Evolutionary conservation across 129 eudicot genomes (phyloP).

Genomic region (Gnaphalium uliginosum): DNA sequence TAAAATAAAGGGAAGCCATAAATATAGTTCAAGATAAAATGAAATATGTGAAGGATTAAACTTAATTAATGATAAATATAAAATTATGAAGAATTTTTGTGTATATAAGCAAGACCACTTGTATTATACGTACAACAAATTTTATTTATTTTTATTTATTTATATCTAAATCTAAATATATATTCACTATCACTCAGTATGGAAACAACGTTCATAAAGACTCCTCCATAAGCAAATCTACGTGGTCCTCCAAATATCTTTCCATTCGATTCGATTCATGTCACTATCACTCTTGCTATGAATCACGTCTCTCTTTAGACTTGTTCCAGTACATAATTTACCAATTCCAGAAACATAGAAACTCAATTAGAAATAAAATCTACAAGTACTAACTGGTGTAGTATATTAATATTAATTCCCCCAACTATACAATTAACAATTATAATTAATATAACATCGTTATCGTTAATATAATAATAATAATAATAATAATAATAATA

Average conservation of each 20-base stretch:
- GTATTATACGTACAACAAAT: no score
- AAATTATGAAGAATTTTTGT: no score
- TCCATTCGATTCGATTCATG: not conserved
- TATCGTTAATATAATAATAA: conserved; percentile 7
- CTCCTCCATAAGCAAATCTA: not conserved
- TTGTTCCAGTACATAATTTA: not conserved
- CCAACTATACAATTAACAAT: conserved; percentile 15
- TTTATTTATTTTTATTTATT: no score
- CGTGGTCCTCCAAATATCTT: not conserved
- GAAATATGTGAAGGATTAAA: no score
- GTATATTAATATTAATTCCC: conserved; percentile 18
- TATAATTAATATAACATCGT: not conserved
- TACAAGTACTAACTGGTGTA: not conserved
- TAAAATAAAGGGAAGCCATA: no score
- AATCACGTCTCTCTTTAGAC: not conserved
- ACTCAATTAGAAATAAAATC: not conserved
- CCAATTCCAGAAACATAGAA: not conserved
- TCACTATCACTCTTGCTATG: not conserved
- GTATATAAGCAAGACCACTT: no score
- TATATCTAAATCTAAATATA: not conserved
- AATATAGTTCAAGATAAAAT: no score
- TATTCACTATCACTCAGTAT: not conserved
- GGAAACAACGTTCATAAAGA: not conserved
- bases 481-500: not conserved
- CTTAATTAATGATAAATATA: no score